Percentiles rank a stretch among this genome's conserved stretches.
phyloP scores from a whole-genome alignment of 768 basidiomycete genomes.

The Mycena galopus region DNA sequence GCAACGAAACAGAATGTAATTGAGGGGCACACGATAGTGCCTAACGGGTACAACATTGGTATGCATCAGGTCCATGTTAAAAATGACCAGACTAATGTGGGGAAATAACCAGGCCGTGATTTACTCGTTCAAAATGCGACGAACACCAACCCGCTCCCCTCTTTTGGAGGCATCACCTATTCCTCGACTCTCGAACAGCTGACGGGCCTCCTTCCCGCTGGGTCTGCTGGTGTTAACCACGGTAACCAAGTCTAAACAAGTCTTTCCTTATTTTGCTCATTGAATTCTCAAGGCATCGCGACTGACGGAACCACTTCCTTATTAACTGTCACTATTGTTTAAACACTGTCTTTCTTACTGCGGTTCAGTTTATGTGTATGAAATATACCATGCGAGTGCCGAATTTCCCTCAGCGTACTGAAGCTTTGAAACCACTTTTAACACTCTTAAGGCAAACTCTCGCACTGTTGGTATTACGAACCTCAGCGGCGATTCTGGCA shows the following conservation, averaged over 20 bases:
- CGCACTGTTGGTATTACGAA: no score
- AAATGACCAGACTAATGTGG: slow-evolving; percentile 45
- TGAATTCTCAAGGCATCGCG: slow-evolving; percentile 60
- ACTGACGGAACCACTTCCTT: slow-evolving; percentile 69
- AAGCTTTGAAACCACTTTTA: no score
- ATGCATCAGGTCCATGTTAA: slow-evolving; percentile 40
- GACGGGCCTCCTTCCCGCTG: slow-evolving; percentile 67
- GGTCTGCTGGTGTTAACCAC: slow-evolving; percentile 57
- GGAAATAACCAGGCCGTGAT: slow-evolving; percentile 31
- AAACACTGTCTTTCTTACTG: slow-evolving; percentile 5
- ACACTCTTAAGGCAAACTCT: no score
- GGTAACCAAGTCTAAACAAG: slow-evolving; percentile 32
- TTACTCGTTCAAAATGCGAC: slow-evolving; percentile 29
- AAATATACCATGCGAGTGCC: neutral
- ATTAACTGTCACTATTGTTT: slow-evolving; percentile 64
- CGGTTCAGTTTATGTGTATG: neutral
- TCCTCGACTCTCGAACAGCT: slow-evolving; percentile 59
- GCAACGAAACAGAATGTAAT: slow-evolving; percentile 44
- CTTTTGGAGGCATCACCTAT: slow-evolving; percentile 61
- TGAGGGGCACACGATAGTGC: slow-evolving; percentile 55
- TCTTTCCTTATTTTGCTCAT: neutral
- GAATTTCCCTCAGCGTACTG: slow-evolving; percentile 54
- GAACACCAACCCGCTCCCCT: slow-evolving; percentile 43
- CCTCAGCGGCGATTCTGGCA: no score
- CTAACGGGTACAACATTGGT: slow-evolving; percentile 65